Conservation (phyloP, 1,284 basidiomycete genomes). For the Sanghuangporus sanghuang region DNA sequence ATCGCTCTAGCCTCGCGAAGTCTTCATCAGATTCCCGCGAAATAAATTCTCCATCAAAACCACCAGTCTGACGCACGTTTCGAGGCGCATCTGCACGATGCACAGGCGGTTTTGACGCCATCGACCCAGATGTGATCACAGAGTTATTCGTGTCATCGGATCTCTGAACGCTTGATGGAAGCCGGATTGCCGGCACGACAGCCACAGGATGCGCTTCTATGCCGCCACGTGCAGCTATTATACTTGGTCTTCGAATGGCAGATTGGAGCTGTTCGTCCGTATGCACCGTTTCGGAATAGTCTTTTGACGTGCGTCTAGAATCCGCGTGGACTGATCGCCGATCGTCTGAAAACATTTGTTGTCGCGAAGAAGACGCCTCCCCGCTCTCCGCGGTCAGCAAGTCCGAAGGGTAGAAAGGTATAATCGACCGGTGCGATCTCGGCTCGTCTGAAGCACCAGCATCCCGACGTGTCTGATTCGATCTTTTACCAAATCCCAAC, state of each 20-base stretch:
- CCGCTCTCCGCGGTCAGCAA: not conserved
- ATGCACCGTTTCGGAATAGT: conserved; percentile 5
- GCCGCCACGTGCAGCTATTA: conserved; percentile 1
- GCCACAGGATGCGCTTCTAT: conserved; percentile 9
- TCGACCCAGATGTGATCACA: conserved; percentile 5
- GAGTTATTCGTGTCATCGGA: conserved; percentile 7
- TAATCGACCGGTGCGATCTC: not conserved
- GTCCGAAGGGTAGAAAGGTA: conserved; percentile 8
- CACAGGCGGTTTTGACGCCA: conserved; percentile 12
- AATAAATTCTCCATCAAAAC: not conserved
- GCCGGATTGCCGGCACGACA: conserved; percentile 11
- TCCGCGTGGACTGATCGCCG: not conserved
- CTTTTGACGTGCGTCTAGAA: not conserved
- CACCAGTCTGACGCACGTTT: conserved; percentile 1
- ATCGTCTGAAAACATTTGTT: not conserved
- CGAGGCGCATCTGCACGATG: conserved; percentile 16
- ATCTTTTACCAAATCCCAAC: not conserved
- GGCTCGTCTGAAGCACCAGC: not conserved
- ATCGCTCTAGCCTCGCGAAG: not conserved
- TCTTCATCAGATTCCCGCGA: conserved; percentile 14
- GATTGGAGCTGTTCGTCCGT: conserved; percentile 13
- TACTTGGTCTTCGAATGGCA: conserved; percentile 9
- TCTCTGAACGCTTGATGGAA: not conserved
- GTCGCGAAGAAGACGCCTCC: not conserved
- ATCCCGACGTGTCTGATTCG: not conserved